A percentile compares a stretch with the other conserved stretches of the same genome.
Conservation (phyloP, 2,329 filamentous ascomycete genomes). For the Penicillium oxalicum region DNA sequence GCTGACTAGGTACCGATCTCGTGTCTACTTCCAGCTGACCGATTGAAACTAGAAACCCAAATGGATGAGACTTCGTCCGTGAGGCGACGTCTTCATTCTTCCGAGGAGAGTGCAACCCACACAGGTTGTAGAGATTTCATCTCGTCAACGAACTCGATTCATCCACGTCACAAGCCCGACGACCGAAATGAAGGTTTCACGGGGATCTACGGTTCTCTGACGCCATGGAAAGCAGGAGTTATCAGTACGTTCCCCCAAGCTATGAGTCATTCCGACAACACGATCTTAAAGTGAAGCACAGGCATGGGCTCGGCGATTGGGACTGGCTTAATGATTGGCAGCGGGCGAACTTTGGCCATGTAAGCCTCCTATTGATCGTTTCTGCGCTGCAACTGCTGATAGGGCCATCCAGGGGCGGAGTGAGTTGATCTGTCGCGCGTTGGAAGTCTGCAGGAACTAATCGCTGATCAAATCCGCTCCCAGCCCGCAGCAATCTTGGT, state of each 20-base stretch:
- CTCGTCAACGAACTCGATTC: not conserved
- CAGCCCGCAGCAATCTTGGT: constrained; percentile 33
- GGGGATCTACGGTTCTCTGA: constrained; percentile 17
- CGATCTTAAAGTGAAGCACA: constrained; percentile 1
- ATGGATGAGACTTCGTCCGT: constrained; percentile 6
- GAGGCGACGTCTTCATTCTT: constrained; percentile 9
- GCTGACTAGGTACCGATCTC: no score
- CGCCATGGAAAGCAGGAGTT: constrained; percentile 18
- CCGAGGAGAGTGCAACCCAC: constrained; percentile 1
- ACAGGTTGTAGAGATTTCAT: not conserved
- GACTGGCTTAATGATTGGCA: constrained; percentile 28
- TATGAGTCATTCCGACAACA: not conserved
- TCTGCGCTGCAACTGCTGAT: constrained; percentile 5
- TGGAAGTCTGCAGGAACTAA: not conserved
- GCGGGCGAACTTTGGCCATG: constrained; percentile 24
- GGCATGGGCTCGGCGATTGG: constrained; percentile 29
- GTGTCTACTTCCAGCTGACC: no score
- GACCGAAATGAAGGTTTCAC: constrained; percentile 14
- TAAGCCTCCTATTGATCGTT: constrained; percentile 10
- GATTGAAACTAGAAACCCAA: not conserved
- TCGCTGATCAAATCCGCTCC: constrained; percentile 1
- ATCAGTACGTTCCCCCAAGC: constrained; percentile 16
- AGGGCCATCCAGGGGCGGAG: constrained; percentile 21
- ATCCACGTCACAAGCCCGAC: not conserved
- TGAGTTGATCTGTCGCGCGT: constrained; percentile 11